phyloP scores from a whole-genome alignment of 352 stramenopile species.

The Phytophthora cajani region DNA sequence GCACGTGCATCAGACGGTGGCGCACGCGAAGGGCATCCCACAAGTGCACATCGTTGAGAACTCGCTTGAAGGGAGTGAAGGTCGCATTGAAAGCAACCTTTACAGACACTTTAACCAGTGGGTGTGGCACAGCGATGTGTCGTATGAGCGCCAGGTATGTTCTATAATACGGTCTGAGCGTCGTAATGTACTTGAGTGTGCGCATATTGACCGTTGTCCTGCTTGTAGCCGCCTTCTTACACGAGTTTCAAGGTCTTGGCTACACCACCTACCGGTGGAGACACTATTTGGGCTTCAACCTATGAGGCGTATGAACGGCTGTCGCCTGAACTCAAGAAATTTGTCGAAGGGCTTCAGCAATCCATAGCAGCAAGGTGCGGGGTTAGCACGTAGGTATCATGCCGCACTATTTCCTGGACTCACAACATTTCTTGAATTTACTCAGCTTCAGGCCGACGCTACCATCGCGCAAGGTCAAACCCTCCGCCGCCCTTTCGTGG shows the following conservation, averaged over 20 bases:
- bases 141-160: conserved; percentile 40
- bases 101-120: too few relatives aligned
- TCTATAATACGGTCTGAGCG: too few relatives aligned
- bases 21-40: conserved; percentile 20
- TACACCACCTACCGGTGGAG: conserved; percentile 38
- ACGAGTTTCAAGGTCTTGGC: conserved; percentile 38
- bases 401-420: neutral
- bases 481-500: conserved; percentile 37
- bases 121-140: conserved; percentile 50
- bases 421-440: neutral
- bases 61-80: conserved; percentile 15
- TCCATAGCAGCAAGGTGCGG: conserved; percentile 53
- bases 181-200: too few relatives aligned
- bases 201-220: neutral
- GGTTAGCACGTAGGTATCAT: neutral
- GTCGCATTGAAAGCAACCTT: too few relatives aligned
- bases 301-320: conserved; percentile 59
- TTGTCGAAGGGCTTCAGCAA: conserved; percentile 48
- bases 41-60: conserved; percentile 26
- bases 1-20: conserved; percentile 22
- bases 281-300: conserved; percentile 50
- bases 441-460: conserved; percentile 15
- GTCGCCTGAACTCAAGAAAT: conserved; percentile 43
- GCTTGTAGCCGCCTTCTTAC: conserved; percentile 33
- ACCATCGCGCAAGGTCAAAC: conserved; percentile 23